Conservation (phyloP, 2,329 filamentous ascomycete genomes). For the Ascomycota sp. region DNA sequence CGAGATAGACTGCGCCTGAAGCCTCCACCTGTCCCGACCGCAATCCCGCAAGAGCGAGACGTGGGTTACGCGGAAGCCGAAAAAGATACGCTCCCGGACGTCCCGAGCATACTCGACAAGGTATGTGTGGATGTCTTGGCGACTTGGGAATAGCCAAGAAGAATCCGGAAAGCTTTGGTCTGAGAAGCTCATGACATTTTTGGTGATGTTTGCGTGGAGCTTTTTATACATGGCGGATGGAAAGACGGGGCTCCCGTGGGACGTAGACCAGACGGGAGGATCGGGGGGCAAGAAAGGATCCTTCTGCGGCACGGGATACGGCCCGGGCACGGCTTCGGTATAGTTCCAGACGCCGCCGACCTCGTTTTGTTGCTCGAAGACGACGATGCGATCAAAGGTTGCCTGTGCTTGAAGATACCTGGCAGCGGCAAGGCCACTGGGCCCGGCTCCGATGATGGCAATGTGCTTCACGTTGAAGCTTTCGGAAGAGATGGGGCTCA, state of each 20-base stretch:
- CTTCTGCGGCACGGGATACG: slow-evolving; percentile 42
- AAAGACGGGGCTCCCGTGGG: slow-evolving; percentile 31
- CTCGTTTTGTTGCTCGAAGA: slow-evolving; percentile 61
- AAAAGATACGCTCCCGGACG: slow-evolving; percentile 41
- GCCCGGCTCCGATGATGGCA: slow-evolving; percentile 65
- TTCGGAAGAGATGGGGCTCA: background rate
- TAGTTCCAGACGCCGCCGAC: slow-evolving; percentile 81
- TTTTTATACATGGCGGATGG: slow-evolving; percentile 65
- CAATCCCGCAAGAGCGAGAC: slow-evolving; percentile 16
- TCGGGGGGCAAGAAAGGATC: slow-evolving; percentile 39
- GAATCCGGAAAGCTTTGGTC: slow-evolving; percentile 42
- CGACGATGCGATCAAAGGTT: slow-evolving; percentile 41
- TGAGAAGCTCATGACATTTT: slow-evolving; percentile 57
- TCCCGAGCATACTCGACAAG: slow-evolving; percentile 48
- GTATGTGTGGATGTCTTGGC: slow-evolving; percentile 50
- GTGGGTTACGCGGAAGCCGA: slow-evolving; percentile 46
- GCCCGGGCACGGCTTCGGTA: slow-evolving; percentile 25
- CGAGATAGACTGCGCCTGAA: slow-evolving; percentile 29
- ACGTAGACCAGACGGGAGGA: slow-evolving; percentile 29
- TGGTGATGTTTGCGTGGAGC: slow-evolving; percentile 72
- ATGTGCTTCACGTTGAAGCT: slow-evolving; percentile 36
- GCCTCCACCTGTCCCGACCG: slow-evolving; percentile 32
- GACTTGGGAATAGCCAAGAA: slow-evolving; percentile 50
- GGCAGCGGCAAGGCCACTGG: slow-evolving; percentile 54
- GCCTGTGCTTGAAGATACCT: slow-evolving; percentile 57